These are phyloP conservation scores for Thielaviopsis euricoi DNA, from an alignment of 2,329 filamentous ascomycete species.

Conservation along the genomic window DNA sequence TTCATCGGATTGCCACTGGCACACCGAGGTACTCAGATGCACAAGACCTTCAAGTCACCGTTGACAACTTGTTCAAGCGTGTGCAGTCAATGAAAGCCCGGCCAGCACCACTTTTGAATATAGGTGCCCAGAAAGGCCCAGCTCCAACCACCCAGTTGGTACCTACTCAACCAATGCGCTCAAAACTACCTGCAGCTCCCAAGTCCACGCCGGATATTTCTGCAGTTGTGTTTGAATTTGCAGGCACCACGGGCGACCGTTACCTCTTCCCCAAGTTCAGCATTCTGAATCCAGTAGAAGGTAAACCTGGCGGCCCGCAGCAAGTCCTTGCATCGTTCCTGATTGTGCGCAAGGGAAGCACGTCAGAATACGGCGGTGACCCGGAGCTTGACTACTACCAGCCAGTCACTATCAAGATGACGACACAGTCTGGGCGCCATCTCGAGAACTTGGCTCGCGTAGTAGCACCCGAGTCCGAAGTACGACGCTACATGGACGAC, in stretches of 20 bases:
- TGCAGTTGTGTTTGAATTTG: conserved; percentile 54
- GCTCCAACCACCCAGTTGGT: background rate
- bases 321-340: conserved; percentile 62
- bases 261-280: conserved; percentile 67
- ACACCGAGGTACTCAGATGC: conserved; percentile 35
- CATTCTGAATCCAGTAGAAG: conserved; percentile 30
- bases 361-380: conserved; percentile 47
- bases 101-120: conserved; percentile 10
- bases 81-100: conserved; percentile 14
- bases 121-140: conserved; percentile 9
- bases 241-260: conserved; percentile 50
- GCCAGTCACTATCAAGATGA: conserved; percentile 49
- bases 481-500: conserved; percentile 51
- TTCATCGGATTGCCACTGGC: conserved; percentile 35
- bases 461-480: conserved; percentile 46
- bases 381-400: conserved; percentile 57
- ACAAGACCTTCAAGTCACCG: conserved; percentile 33
- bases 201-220: conserved; percentile 35
- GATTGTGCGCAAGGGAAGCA: conserved; percentile 55
- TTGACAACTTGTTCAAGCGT: conserved; percentile 28
- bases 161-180: background rate
- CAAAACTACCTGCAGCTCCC: conserved; percentile 19
- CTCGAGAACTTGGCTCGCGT: conserved; percentile 44
- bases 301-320: conserved; percentile 24
- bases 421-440: conserved; percentile 35